Percentiles rank a stretch among this genome's conserved stretches.
phyloP scores from a whole-genome alignment of 1,284 basidiomycete species.

The Apiotrichum brassicae region DNA sequence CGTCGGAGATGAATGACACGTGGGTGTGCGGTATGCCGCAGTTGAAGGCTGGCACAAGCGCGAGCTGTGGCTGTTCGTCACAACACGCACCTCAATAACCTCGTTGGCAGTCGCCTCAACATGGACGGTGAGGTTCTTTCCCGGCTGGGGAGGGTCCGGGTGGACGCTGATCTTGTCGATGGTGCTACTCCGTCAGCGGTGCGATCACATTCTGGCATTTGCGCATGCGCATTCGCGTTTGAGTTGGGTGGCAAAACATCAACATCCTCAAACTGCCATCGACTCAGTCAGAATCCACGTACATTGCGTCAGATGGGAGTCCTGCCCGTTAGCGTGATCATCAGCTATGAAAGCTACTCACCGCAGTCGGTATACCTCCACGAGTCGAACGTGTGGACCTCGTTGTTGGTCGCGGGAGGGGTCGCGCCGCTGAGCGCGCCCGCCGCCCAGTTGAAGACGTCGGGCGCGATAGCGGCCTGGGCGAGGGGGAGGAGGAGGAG shows the following conservation, averaged over 20 bases:
- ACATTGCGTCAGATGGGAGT: slow-evolving; percentile 43
- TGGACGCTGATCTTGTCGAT: slow-evolving; percentile 61
- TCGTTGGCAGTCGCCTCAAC: slow-evolving; percentile 60
- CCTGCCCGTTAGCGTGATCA: slow-evolving; percentile 22
- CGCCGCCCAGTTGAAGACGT: slow-evolving; percentile 28
- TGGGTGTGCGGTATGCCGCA: too few species aligned
- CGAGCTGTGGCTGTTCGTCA: background rate
- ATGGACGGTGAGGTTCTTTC: slow-evolving; percentile 71
- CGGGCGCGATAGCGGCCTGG: slow-evolving; percentile 23
- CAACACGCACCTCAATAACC: slow-evolving; percentile 58
- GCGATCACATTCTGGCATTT: too few species aligned
- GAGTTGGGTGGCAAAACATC: slow-evolving; percentile 3
- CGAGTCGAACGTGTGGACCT: slow-evolving; percentile 35
- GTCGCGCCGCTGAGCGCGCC: slow-evolving; percentile 21
- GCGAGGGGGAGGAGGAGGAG: slow-evolving; percentile 23
- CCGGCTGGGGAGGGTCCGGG: slow-evolving; percentile 78
- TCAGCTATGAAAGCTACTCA: slow-evolving; percentile 19
- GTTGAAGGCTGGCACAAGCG: too few species aligned
- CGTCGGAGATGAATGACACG: too few species aligned
- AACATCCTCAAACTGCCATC: background rate
- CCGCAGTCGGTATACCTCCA: slow-evolving; percentile 48
- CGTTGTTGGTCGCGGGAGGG: slow-evolving; percentile 15
- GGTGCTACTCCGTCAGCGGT: slow-evolving; percentile 31
- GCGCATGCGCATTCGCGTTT: too few species aligned
- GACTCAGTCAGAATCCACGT: slow-evolving; percentile 10